Conservation (phyloP, 2,329 filamentous ascomycete genomes). For the Ascochyta clinopodiicola region DNA sequence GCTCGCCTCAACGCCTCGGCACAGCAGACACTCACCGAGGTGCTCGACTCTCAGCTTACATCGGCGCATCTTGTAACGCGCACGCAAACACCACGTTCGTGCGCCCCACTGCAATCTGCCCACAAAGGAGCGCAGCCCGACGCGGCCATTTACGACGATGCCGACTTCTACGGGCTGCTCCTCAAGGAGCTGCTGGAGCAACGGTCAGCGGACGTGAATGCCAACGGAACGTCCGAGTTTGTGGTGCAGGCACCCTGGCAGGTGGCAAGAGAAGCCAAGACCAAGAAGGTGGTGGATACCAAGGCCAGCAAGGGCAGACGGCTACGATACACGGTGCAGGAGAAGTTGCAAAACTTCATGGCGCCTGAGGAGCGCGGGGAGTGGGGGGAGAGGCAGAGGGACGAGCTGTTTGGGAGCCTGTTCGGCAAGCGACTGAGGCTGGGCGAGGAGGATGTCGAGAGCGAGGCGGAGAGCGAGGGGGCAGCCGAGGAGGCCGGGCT, state of each 20-base stretch:
- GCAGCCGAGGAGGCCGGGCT: constrained; percentile 48
- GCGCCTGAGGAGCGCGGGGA: constrained; percentile 80
- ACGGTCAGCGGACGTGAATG: constrained; percentile 69
- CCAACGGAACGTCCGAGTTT: constrained; percentile 56
- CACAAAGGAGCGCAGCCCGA: constrained; percentile 31
- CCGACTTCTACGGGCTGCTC: constrained; percentile 90
- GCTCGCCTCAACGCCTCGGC: constrained; percentile 65
- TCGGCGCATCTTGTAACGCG: constrained; percentile 72
- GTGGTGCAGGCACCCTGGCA: constrained; percentile 60
- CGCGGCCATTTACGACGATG: constrained; percentile 81
- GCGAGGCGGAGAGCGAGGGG: constrained; percentile 44
- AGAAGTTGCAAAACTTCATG: constrained; percentile 99
- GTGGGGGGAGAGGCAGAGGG: constrained; percentile 83
- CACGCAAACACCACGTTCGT: constrained; percentile 75
- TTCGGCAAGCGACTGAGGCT: constrained; percentile 56
- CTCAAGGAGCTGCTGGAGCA: constrained; percentile 94
- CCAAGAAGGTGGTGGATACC: constrained; percentile 84
- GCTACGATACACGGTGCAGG: constrained; percentile 91
- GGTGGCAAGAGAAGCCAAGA: constrained; percentile 79
- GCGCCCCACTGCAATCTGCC: constrained; percentile 72
- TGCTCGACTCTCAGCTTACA: constrained; percentile 73
- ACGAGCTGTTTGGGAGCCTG: constrained; percentile 62
- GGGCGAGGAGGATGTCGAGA: constrained; percentile 51
- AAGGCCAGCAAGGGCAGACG: constrained; percentile 95
- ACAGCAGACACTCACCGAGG: constrained; percentile 69